A percentile compares a stretch with the other conserved stretches of the same genome.
phyloP scores from a whole-genome alignment of 306 rosid species.

The Sicyos baderoa region DNA sequence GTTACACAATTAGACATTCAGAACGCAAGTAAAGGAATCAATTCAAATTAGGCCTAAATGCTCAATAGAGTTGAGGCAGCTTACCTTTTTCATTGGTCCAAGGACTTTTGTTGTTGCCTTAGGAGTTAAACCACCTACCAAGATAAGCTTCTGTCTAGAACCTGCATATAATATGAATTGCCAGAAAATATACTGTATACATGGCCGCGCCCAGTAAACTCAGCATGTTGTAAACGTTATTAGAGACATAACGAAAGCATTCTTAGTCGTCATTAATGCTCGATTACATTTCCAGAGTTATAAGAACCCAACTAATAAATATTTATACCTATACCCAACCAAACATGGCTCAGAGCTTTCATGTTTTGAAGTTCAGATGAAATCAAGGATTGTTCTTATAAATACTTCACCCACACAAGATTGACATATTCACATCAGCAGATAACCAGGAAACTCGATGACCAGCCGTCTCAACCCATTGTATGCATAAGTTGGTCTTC shows the following conservation, averaged over 20 bases:
- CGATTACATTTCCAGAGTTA: slow-evolving; percentile 7
- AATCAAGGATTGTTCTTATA: background rate
- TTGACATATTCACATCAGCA: slow-evolving; percentile 15
- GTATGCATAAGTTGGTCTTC: background rate
- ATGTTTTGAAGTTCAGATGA: background rate
- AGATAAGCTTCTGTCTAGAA: background rate
- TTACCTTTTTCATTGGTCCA: background rate
- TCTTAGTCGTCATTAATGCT: background rate
- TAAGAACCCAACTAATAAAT: slow-evolving; percentile 7
- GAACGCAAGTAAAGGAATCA: background rate
- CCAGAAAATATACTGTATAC: background rate
- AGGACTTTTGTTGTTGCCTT: background rate
- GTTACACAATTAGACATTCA: background rate
- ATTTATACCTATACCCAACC: background rate
- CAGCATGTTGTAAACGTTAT: background rate
- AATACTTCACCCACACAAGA: slow-evolving; percentile 13
- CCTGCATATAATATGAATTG: background rate
- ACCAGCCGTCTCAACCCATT: slow-evolving; percentile 19
- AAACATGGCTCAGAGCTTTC: background rate
- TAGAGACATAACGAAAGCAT: background rate
- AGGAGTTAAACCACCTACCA: background rate
- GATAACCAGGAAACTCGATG: slow-evolving; percentile 22
- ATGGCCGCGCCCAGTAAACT: background rate
- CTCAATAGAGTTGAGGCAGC: background rate
- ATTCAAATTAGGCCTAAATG: background rate